A percentile compares a stretch with the other conserved stretches of the same genome.
These are phyloP conservation scores for Lasiosphaeria miniovina DNA, from an alignment of 495 filamentous ascomycete genomes.

Conservation along the genomic window DNA sequence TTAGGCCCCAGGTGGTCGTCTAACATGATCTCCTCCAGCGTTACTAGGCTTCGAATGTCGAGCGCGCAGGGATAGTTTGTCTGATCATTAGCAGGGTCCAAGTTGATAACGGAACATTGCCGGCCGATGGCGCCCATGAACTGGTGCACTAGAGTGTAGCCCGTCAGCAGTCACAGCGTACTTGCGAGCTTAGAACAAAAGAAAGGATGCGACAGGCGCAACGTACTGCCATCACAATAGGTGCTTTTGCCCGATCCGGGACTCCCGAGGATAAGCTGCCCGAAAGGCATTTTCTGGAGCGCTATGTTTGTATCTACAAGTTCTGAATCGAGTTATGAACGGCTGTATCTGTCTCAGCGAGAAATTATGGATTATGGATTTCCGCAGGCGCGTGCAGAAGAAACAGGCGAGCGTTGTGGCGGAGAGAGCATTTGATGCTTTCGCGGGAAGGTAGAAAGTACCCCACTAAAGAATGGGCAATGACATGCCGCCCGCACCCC, in stretches of 20 bases:
- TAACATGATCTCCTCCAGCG: conserved; percentile 91
- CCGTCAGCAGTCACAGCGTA: conserved; percentile 6
- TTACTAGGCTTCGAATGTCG: conserved; percentile 85
- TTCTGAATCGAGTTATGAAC: no score
- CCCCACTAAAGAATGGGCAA: conserved; percentile 1
- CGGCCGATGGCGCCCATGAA: conserved; percentile 93
- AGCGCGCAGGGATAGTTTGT: conserved; percentile 78
- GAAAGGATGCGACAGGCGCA: background rate
- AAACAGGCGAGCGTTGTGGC: no score
- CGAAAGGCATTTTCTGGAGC: conserved; percentile 42
- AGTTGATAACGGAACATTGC: conserved; percentile 91
- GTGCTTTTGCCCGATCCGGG: conserved; percentile 95
- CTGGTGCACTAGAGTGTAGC: conserved; percentile 66
- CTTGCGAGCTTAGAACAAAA: background rate
- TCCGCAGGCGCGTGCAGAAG: no score
- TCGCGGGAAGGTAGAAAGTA: background rate
- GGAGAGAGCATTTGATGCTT: no score
- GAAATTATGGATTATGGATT: background rate
- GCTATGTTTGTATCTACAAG: no score
- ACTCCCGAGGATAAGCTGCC: conserved; percentile 84
- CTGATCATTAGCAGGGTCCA: conserved; percentile 93
- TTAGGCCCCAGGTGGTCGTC: conserved; percentile 89
- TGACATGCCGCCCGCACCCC: background rate
- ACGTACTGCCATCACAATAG: conserved; percentile 86
- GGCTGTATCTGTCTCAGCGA: no score